Base-by-base conservation (phyloP, 202 grass and related monocot genomes). In the Cymbopogon flexuosus region DNA sequence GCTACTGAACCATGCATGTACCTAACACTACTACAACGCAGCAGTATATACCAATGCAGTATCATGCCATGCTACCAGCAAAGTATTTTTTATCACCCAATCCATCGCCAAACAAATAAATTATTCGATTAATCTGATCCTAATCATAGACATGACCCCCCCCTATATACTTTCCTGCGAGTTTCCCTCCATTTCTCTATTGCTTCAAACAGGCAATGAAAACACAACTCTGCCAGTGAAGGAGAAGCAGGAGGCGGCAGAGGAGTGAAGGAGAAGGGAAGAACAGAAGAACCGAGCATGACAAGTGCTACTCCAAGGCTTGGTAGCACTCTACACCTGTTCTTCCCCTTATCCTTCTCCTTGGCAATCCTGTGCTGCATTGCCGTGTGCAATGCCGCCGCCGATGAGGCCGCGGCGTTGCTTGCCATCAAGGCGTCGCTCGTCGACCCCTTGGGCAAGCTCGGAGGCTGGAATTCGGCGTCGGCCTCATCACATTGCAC, bases 351-450 rank as follows among this genome's bases (percentile, higher is more conserved):
- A 34, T 85, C 77, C 73, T 83, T 85, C 47, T 59, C 84, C 78
- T 88, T 86, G 86, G 85, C 68, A 0, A 73, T 90, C 66, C 49
- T 84, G 76, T 82, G 75, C 78, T 92, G 60, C 75, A 42, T 77
- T 61, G 77, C 66, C 35, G 52, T 47, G 30, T 83, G 57, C 67
- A 89, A 74, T 89, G 90, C 80, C 11, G 70, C 76, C 37, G 74
- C 11, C 3, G 84, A 90, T 8, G 90, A 95, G 80, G 87, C 78
- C 3, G 51, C 76, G 5, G 65, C 82, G 8, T 77, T 99, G 72
- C 88, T 99, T 5, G 83, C 88, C 49, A 79, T 99, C 73, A 99
- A 89, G 73, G 62, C 83, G 72, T 83, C 83, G 15, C 84, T 99
- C 23, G 74, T 85, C 5, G 96, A 99, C 19, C 88, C 87, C 1